These are phyloP conservation scores for Malus hybrid DNA, from an alignment of 331 rosid genomes.

Conservation along the genomic window DNA sequence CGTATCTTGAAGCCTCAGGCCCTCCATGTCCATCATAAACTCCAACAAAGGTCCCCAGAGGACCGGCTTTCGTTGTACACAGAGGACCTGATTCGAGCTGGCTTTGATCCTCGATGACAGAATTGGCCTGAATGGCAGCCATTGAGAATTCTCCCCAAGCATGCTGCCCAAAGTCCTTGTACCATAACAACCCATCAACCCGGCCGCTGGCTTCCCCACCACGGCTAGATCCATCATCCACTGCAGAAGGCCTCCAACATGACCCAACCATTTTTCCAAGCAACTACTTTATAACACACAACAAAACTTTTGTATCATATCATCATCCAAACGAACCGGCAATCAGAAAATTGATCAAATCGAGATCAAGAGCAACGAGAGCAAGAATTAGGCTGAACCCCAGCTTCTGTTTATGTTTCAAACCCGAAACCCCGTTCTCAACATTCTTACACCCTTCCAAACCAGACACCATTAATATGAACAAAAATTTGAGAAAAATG, in stretches of 20 bases:
- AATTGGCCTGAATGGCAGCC: constrained; percentile 90
- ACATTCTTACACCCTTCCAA: constrained; percentile 33
- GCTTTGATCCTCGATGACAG: constrained; percentile 71
- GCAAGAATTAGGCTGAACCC: constrained; percentile 3
- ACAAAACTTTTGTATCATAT: constrained; percentile 1
- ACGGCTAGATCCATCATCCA: constrained; percentile 32
- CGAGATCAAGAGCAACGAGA: constrained; percentile 13
- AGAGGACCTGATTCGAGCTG: constrained; percentile 80
- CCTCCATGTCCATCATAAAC: constrained; percentile 97
- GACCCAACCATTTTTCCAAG: constrained; percentile 49
- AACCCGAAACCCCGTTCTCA: constrained; percentile 27
- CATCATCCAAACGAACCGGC: constrained; percentile 33
- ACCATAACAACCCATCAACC: constrained; percentile 76
- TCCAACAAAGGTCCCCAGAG: constrained; percentile 66
- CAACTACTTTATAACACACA: background rate
- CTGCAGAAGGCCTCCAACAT: constrained; percentile 63
- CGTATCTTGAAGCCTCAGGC: constrained; percentile 64
- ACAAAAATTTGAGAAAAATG: constrained; percentile 35
- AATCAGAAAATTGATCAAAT: constrained; percentile 18
- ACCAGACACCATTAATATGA: constrained; percentile 49
- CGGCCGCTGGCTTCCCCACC: constrained; percentile 43
- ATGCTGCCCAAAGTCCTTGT: constrained; percentile 83
- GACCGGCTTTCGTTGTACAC: constrained; percentile 37
- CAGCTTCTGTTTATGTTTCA: constrained; percentile 27
- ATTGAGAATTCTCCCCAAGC: constrained; percentile 81